Conservation (phyloP, 1,284 basidiomycete species). For the Ustilago sp. region DNA sequence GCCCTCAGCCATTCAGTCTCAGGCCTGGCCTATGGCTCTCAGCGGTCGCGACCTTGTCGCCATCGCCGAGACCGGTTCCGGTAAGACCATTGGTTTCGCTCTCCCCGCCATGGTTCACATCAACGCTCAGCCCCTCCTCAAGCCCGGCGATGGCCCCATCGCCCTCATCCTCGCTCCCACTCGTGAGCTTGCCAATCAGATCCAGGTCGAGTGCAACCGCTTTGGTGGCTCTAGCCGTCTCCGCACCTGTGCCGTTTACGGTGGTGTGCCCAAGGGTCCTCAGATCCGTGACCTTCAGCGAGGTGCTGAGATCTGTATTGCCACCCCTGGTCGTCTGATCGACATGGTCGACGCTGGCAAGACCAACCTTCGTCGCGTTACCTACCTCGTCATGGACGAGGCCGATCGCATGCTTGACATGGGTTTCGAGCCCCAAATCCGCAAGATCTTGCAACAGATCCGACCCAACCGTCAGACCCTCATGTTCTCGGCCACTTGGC, state of each 20-base stretch:
- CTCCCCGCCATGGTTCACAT: slow-evolving; percentile 99
- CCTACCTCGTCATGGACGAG: slow-evolving; percentile 99
- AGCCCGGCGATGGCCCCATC: slow-evolving; percentile 95
- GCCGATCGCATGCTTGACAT: slow-evolving; percentile 98
- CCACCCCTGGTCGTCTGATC: slow-evolving; percentile 77
- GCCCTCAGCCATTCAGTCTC: slow-evolving; percentile 96
- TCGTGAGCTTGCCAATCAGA: slow-evolving; percentile 97
- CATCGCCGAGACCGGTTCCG: slow-evolving; percentile 76
- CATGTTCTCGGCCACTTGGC: slow-evolving; percentile 97
- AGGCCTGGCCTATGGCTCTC: slow-evolving; percentile 98
- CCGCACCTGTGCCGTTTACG: slow-evolving; percentile 97
- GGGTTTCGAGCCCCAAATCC: slow-evolving; percentile 99
- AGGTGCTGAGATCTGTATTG: slow-evolving; percentile 95
- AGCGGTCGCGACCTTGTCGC: slow-evolving; percentile 94
- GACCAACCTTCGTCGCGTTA: slow-evolving; percentile 93
- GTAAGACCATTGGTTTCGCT: slow-evolving; percentile 93
- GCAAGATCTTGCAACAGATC: slow-evolving; percentile 97
- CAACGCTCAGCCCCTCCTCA: slow-evolving; percentile 96
- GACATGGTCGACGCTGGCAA: slow-evolving; percentile 96
- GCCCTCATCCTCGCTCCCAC: slow-evolving; percentile 96
- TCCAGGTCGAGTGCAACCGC: slow-evolving; percentile 97
- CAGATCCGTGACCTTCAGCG: slow-evolving; percentile 97
- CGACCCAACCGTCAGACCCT: slow-evolving; percentile 87
- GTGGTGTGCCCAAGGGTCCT: slow-evolving; percentile 96
- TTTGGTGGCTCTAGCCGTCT: slow-evolving; percentile 97